Evolutionary conservation across 1,139 yeast genomes (phyloP).

Genomic region (Kazachstania sp.): DNA sequence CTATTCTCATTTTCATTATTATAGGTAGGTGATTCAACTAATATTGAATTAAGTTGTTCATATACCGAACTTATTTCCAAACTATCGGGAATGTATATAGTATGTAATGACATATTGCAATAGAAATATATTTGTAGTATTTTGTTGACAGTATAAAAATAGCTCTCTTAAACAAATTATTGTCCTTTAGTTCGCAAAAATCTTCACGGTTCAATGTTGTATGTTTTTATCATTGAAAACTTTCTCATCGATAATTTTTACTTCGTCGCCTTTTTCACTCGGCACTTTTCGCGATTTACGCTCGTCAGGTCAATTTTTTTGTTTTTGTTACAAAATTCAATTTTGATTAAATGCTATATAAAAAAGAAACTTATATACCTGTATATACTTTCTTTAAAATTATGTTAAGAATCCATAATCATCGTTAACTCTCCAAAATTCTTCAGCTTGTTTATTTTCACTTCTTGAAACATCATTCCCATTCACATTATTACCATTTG

Average conservation of each 20-base stretch:
- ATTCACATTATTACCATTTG: neutral
- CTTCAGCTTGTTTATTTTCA: constrained; percentile 24
- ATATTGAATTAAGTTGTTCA: neutral
- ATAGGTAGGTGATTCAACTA: neutral
- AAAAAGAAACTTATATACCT: neutral
- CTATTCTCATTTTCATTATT: neutral
- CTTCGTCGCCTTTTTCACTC: too few relatives aligned
- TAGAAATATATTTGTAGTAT: too few relatives aligned
- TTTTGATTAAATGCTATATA: neutral
- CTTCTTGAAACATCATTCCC: neutral
- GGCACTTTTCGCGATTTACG: too few relatives aligned
- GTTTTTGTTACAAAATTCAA: neutral
- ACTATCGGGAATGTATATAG: neutral
- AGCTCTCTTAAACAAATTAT: too few relatives aligned
- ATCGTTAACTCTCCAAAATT: constrained; percentile 36
- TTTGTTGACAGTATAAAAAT: too few relatives aligned
- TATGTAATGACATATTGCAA: neutral
- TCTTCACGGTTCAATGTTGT: too few relatives aligned
- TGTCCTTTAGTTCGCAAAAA: too few relatives aligned
- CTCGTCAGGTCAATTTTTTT: too few relatives aligned
- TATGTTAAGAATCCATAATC: constrained; percentile 37
- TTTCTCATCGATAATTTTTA: too few relatives aligned
- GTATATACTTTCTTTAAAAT: neutral
- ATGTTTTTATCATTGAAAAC: too few relatives aligned
- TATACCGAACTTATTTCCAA: neutral